These are phyloP conservation scores for Aechmea fasciata DNA, from an alignment of 176 grass and related monocot species.

Conservation along the genomic window DNA sequence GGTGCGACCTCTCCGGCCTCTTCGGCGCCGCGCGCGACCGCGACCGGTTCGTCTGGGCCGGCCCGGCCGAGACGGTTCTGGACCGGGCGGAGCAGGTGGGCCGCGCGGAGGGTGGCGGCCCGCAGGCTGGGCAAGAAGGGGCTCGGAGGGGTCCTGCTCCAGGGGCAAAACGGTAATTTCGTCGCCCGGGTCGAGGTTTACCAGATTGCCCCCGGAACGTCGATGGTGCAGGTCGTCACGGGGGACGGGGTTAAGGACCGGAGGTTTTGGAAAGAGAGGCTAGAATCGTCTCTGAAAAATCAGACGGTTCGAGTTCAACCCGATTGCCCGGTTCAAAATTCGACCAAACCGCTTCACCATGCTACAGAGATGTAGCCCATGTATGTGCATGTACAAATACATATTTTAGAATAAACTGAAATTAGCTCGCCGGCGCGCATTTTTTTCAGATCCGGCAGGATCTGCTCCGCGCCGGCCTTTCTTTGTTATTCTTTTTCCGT, in stretches of 20 bases:
- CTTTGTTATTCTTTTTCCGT: too few species aligned
- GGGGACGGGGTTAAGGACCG: slow-evolving; percentile 26
- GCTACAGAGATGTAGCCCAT: too few species aligned
- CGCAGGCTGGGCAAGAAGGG: slow-evolving; percentile 27
- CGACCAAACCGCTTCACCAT: too few species aligned
- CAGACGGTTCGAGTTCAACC: slow-evolving; percentile 30
- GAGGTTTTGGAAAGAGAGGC: slow-evolving; percentile 46
- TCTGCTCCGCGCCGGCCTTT: too few species aligned
- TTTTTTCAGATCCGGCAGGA: too few species aligned
- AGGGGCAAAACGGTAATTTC: slow-evolving; percentile 39
- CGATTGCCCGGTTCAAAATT: neutral
- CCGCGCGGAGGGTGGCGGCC: slow-evolving; percentile 14
- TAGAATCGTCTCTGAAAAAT: slow-evolving; percentile 5
- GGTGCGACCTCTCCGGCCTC: slow-evolving; percentile 55
- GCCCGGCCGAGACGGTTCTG: slow-evolving; percentile 16
- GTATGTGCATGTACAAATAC: too few species aligned
- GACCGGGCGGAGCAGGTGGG: slow-evolving; percentile 25
- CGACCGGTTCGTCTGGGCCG: slow-evolving; percentile 48
- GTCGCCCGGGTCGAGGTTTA: slow-evolving; percentile 36
- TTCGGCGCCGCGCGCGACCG: slow-evolving; percentile 25
- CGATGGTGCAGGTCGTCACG: slow-evolving; percentile 52
- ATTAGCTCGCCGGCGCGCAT: too few species aligned
- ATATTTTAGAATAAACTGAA: too few species aligned
- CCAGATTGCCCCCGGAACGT: slow-evolving; percentile 28
- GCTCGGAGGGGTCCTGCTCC: slow-evolving; percentile 17